Conservation (phyloP, 768 basidiomycete genomes). For the Russula vinacea region DNA sequence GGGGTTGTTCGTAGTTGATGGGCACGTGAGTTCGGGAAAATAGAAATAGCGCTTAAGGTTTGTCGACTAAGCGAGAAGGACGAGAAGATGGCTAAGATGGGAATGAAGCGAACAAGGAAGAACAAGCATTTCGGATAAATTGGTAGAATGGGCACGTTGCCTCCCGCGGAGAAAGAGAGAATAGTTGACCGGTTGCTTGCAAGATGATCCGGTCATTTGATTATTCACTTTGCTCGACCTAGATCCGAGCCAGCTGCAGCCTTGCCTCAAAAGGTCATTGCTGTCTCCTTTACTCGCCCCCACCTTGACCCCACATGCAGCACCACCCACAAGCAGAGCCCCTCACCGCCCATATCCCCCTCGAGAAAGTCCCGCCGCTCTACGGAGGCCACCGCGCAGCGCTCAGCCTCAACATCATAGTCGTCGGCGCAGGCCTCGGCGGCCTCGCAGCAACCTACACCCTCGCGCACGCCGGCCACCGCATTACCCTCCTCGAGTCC, state of each 20-base stretch:
- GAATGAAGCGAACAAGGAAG: no score
- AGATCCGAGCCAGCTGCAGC: neutral
- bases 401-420: conserved; percentile 38
- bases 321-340: neutral
- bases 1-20: conserved; percentile 17
- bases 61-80: no score
- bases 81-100: no score
- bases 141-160: no score
- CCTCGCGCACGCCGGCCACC: conserved; percentile 42
- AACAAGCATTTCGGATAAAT: no score
- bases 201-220: neutral
- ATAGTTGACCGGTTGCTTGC: no score
- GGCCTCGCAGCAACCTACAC: conserved; percentile 43
- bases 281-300: no score
- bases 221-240: neutral
- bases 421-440: conserved; percentile 45
- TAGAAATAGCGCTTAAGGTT: neutral
- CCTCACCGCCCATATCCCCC: conserved; percentile 8
- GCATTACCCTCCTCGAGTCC: conserved; percentile 41
- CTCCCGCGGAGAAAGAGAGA: no score
- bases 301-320: conserved; percentile 9
- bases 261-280: conserved; percentile 4
- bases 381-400: conserved; percentile 37
- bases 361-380: conserved; percentile 31
- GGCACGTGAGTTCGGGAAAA: neutral